phyloP scores from a whole-genome alignment of 371 early-diverging fungal genomes.

The Saksenaea oblongispora region DNA sequence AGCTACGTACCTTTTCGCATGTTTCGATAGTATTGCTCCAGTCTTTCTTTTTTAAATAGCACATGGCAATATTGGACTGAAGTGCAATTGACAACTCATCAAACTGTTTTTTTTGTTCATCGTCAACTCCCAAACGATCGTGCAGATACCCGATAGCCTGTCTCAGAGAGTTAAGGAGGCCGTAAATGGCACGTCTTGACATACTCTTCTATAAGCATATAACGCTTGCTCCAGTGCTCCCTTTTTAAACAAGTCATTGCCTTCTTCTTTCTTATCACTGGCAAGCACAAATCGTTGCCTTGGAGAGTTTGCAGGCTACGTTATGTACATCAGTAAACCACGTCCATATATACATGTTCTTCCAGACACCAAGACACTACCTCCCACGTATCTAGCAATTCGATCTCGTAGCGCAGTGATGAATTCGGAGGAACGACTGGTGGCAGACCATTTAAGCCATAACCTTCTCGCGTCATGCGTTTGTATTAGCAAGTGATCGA shows the following conservation, averaged over 20 bases:
- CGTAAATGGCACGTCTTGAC: no score
- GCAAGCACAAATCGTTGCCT: constrained; percentile 32
- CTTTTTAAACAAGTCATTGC: constrained; percentile 50
- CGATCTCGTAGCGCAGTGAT: constrained; percentile 54
- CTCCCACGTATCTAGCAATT: constrained; percentile 53
- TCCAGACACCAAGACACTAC: background rate
- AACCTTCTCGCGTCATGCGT: constrained; percentile 33
- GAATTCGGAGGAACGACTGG: constrained; percentile 58
- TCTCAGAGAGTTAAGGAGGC: constrained; percentile 1
- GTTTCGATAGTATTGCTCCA: constrained; percentile 42
- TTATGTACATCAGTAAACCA: background rate
- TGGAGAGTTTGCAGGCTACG: constrained; percentile 24
- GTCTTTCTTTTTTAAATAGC: constrained; percentile 38
- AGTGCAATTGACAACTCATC: constrained; percentile 33
- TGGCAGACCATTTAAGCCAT: constrained; percentile 51
- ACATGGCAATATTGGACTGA: constrained; percentile 42
- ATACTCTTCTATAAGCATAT: constrained; percentile 33
- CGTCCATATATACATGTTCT: background rate
- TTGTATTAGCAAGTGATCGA: background rate
- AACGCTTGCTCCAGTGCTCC: constrained; percentile 32
- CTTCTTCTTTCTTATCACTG: constrained; percentile 53
- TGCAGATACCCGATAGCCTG: constrained; percentile 24
- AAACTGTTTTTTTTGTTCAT: constrained; percentile 19
- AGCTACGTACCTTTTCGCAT: constrained; percentile 29
- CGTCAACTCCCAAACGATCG: constrained; percentile 39